Evolutionary conservation across 306 rosid genomes (phyloP), one percentile per base, ranked within the genome.

Genomic region (Pachyrhizus erosus): DNA sequence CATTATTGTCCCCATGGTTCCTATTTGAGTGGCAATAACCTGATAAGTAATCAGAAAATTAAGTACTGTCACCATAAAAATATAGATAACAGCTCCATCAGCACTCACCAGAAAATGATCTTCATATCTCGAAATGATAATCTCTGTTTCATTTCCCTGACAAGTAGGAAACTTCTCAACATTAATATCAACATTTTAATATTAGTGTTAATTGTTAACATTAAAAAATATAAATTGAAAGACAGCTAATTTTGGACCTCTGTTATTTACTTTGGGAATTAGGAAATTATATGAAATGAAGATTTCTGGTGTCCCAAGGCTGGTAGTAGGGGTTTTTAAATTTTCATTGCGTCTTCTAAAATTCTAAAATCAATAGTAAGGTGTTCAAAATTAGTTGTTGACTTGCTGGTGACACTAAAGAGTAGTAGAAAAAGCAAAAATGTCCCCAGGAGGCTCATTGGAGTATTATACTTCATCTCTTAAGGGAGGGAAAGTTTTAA

Each of bases 11-110:
- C 98, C 97, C 99, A 93, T 89, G 55, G 97, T 81, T 77, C 94
- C 97, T 70, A 95, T 87, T 87, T 95, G 99, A 79, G 96, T 91
- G 46, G 92, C 99, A 81, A 93, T 76, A 55, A 93, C 92, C 97
- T 95, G 84, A 79, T 15, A 88, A 39, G 27, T 5, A 43, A 40
- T 14, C 10, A 60, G 83, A 80, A 57, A 13, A 2, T 66, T 48
- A 58, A 80, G 42, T 66, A 73, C 42, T n/a, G 23, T 34, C 49
- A 60, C 72, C 45, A 77, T 42, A 37, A 80, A 61, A 77, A 66
- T 52, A 72, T 42, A 73, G 33, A 72, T 29, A 21, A 55, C 4
- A 77, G n/a, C 23, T 18, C 15, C 57, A 73, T 13, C n/a, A 46
- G 70, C 73, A 91, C 95, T 90, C 78, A 93, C 98, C 66, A 93